phyloP scores from a whole-genome alignment of 2,329 filamentous ascomycete genomes.

The Blastomyces percursus region DNA sequence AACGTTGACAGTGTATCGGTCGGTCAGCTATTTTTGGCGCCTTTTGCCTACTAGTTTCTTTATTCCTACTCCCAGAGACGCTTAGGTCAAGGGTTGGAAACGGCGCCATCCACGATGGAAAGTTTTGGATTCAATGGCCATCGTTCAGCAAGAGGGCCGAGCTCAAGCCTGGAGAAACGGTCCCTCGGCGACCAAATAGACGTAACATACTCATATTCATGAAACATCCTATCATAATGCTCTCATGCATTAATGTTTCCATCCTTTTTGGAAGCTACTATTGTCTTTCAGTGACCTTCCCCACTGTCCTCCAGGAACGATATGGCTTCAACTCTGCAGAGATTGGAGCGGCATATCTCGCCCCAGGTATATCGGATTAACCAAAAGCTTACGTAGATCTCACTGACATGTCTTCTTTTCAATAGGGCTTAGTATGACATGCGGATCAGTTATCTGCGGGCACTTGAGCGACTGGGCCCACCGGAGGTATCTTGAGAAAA shows the following conservation, averaged over 20 bases:
- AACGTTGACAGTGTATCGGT: slow-evolving; percentile 2
- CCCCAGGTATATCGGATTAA: slow-evolving; percentile 1
- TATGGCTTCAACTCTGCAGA: slow-evolving; percentile 28
- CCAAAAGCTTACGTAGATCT: background rate
- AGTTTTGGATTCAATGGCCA: slow-evolving; percentile 10
- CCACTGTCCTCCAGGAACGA: slow-evolving; percentile 20
- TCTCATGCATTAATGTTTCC: slow-evolving; percentile 26
- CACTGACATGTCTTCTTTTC: background rate
- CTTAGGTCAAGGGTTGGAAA: slow-evolving; percentile 37
- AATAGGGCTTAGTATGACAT: slow-evolving; percentile 4
- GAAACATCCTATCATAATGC: slow-evolving; percentile 25
- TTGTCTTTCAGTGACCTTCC: slow-evolving; percentile 23
- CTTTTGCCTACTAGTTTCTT: slow-evolving; percentile 21
- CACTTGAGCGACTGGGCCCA: slow-evolving; percentile 4
- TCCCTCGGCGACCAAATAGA: slow-evolving; percentile 22
- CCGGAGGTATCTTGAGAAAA: background rate
- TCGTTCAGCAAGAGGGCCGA: background rate
- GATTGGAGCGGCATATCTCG: slow-evolving; percentile 30
- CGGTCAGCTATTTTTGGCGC: slow-evolving; percentile 20
- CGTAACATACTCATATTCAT: slow-evolving; percentile 22
- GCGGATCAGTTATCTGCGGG: slow-evolving; percentile 2
- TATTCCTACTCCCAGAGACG: slow-evolving; percentile 38
- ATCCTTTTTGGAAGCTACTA: slow-evolving; percentile 27
- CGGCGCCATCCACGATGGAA: slow-evolving; percentile 20
- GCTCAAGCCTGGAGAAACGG: background rate